A percentile compares a stretch with the other conserved stretches of the same genome.
Conservation (phyloP, 768 basidiomycete genomes). For the Galerina marginata region DNA sequence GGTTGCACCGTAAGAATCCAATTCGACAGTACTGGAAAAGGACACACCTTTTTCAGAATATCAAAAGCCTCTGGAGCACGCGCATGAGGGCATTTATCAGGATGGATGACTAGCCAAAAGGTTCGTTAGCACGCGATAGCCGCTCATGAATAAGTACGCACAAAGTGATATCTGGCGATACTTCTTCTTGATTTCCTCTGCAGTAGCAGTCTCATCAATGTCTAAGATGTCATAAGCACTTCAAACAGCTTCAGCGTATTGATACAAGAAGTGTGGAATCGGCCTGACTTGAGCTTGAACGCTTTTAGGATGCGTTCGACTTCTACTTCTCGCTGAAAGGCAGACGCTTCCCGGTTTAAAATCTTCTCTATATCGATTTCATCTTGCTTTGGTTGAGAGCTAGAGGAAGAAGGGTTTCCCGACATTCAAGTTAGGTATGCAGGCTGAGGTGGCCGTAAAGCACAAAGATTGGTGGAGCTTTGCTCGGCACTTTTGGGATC, state of each 20-base stretch:
- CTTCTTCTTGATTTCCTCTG: slow-evolving; percentile 88
- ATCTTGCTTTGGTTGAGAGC: slow-evolving; percentile 26
- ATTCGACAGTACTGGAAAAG: background rate
- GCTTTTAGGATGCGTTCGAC: slow-evolving; percentile 91
- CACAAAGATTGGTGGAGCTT: too few relatives aligned
- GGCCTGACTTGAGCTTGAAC: slow-evolving; percentile 91
- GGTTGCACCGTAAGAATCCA: background rate
- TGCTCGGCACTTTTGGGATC: too few relatives aligned
- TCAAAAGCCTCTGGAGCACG: slow-evolving; percentile 94
- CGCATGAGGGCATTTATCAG: slow-evolving; percentile 92
- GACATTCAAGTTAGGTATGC: slow-evolving; percentile 7
- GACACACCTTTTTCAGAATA: slow-evolving; percentile 83
- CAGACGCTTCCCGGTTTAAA: slow-evolving; percentile 79
- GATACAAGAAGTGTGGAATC: background rate
- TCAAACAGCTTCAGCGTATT: background rate
- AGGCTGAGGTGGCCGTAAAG: too few relatives aligned
- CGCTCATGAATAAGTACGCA: slow-evolving; percentile 43
- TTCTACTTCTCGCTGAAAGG: slow-evolving; percentile 86
- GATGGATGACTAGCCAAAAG: slow-evolving; percentile 83
- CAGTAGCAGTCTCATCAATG: slow-evolving; percentile 69
- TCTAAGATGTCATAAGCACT: slow-evolving; percentile 96
- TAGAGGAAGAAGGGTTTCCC: slow-evolving; percentile 14
- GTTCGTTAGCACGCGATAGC: slow-evolving; percentile 1
- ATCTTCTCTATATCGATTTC: slow-evolving; percentile 80
- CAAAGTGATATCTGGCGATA: slow-evolving; percentile 86